These are phyloP conservation scores for Fusarium nanum DNA, from an alignment of 2,329 filamentous ascomycete species.

Conservation along the genomic window DNA sequence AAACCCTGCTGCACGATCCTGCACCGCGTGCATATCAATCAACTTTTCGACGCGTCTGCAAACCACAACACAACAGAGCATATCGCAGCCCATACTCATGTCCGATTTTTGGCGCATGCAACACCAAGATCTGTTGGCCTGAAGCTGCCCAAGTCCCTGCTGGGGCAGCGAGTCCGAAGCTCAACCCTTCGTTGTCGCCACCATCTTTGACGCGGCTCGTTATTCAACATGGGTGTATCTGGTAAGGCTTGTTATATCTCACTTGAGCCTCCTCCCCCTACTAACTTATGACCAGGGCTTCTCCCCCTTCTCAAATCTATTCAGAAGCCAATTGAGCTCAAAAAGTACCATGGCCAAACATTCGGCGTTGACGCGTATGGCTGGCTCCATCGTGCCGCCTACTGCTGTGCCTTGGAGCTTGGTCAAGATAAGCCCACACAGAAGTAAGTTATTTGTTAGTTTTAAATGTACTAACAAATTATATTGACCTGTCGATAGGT, in stretches of 20 bases:
- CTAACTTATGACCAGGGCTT: constrained; percentile 69
- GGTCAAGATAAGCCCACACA: constrained; percentile 88
- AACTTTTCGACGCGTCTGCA: constrained; percentile 38
- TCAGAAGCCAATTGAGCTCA: constrained; percentile 86
- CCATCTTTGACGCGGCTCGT: constrained; percentile 19
- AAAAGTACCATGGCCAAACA: constrained; percentile 87
- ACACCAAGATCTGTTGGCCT: constrained; percentile 20
- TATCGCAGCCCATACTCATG: constrained; percentile 23
- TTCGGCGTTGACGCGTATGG: constrained; percentile 97
- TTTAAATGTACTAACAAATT: background rate
- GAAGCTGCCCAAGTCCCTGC: constrained; percentile 36
- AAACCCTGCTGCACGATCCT: constrained; percentile 25
- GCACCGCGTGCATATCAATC: constrained; percentile 39
- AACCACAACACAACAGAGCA: constrained; percentile 12
- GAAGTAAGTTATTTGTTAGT: constrained; percentile 68
- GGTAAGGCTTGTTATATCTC: constrained; percentile 40
- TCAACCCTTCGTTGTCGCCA: constrained; percentile 20
- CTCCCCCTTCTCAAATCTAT: constrained; percentile 95
- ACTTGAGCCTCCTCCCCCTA: background rate
- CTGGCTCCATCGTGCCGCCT: constrained; percentile 94
- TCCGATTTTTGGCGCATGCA: constrained; percentile 31
- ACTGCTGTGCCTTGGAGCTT: constrained; percentile 90
- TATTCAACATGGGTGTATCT: constrained; percentile 53
- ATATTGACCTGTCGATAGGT: constrained; percentile 62
- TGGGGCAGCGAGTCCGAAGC: constrained; percentile 31